A percentile compares a stretch with the other conserved stretches of the same genome.
phyloP scores from a whole-genome alignment of 2,329 filamentous ascomycete species.

The Colletotrichum camelliae region DNA sequence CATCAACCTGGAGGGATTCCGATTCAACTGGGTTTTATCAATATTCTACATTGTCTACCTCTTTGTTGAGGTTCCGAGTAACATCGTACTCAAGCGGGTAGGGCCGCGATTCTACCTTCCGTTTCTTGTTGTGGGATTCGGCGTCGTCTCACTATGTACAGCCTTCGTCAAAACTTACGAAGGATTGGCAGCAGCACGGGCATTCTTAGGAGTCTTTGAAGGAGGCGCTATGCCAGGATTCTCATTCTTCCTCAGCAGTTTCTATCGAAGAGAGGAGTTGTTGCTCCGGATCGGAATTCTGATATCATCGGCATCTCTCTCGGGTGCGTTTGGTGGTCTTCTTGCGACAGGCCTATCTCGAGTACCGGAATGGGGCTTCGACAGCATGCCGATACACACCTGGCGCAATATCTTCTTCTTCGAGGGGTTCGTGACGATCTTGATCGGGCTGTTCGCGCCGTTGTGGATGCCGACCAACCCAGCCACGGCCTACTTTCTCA shows the following conservation, averaged over 20 bases:
- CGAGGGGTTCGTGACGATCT: conserved; percentile 60
- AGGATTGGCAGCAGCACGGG: conserved; percentile 51
- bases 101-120: conserved; percentile 60
- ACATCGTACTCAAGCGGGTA: conserved; percentile 58
- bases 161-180: conserved; percentile 56
- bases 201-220: conserved; percentile 59
- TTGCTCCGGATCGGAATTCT: conserved; percentile 62
- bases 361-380: conserved; percentile 58
- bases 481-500: conserved; percentile 53
- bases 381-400: conserved; percentile 46
- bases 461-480: conserved; percentile 58
- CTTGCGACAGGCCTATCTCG: conserved; percentile 56
- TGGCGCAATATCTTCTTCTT: conserved; percentile 70
- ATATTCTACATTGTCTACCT: conserved; percentile 65
- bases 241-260: conserved; percentile 60
- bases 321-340: conserved; percentile 63
- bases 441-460: conserved; percentile 52
- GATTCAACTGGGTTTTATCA: conserved; percentile 63
- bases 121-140: conserved; percentile 59
- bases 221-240: conserved; percentile 64
- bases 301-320: conserved; percentile 58
- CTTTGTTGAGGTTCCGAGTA: conserved; percentile 60
- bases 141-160: conserved; percentile 57
- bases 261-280: conserved; percentile 62
- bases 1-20: conserved; percentile 50